phyloP scores from a whole-genome alignment of 2,329 filamentous ascomycete genomes.

The Fonsecaea pugnacius region DNA sequence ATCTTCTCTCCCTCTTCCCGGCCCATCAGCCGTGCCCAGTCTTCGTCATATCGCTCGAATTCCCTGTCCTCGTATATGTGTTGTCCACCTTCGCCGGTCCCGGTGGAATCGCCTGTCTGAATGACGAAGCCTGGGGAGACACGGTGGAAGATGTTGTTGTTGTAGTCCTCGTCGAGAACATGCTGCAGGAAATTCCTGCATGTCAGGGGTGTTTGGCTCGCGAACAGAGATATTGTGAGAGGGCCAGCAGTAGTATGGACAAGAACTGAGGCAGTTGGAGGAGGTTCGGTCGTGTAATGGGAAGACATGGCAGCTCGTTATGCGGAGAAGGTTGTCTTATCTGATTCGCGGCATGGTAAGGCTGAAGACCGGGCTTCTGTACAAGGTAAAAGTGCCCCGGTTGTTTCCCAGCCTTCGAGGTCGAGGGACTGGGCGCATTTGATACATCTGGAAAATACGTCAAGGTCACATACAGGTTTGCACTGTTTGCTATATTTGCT shows the following conservation, averaged over 20 bases:
- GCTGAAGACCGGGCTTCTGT: neutral
- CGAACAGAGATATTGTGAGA: slow-evolving; percentile 89
- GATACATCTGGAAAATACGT: neutral
- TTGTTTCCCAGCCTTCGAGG: neutral
- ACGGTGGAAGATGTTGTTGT: slow-evolving; percentile 90
- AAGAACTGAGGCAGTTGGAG: slow-evolving; percentile 88
- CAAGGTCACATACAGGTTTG: neutral
- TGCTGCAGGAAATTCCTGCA: slow-evolving; percentile 95
- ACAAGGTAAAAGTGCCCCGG: neutral
- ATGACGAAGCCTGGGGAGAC: slow-evolving; percentile 89
- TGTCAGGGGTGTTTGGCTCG: slow-evolving; percentile 87
- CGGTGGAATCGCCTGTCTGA: slow-evolving; percentile 92
- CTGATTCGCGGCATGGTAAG: neutral
- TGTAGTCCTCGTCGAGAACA: slow-evolving; percentile 93
- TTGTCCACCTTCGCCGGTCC: slow-evolving; percentile 76
- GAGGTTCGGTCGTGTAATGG: slow-evolving; percentile 92
- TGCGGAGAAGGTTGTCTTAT: neutral
- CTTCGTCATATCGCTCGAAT: slow-evolving; percentile 49
- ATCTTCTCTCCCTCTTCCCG: slow-evolving; percentile 59
- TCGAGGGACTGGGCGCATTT: neutral
- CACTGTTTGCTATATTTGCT: neutral
- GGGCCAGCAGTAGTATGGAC: slow-evolving; percentile 89
- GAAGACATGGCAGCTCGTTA: slow-evolving; percentile 69
- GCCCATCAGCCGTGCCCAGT: slow-evolving; percentile 61
- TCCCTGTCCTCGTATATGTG: slow-evolving; percentile 80